Evolutionary conservation across 2,329 filamentous ascomycete species (phyloP).

Genomic region (Hirsutella minnesotensis): DNA sequence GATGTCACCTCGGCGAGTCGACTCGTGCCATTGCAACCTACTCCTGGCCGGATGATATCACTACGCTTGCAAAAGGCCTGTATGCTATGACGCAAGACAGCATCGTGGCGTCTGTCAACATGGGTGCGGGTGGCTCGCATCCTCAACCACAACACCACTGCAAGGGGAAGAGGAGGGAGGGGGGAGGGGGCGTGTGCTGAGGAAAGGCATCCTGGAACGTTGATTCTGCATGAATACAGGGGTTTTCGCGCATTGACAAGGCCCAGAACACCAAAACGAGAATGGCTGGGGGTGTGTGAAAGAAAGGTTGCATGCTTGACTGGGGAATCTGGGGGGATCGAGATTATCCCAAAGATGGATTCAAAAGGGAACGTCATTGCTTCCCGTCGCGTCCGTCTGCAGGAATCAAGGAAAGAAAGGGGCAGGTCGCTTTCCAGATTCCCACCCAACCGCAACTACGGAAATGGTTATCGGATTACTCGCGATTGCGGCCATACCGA

Average conservation of each 20-base stretch:
- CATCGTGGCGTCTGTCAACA: neutral
- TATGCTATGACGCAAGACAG: neutral
- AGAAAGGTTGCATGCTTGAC: neutral
- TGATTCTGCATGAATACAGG: neutral
- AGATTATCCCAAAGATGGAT: neutral
- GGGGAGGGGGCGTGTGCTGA: neutral
- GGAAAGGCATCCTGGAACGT: neutral
- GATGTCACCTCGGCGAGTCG: neutral
- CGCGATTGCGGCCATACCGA: slow-evolving; percentile 38
- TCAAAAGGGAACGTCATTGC: neutral
- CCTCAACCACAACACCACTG: neutral
- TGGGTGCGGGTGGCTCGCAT: neutral
- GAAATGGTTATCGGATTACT: slow-evolving; percentile 40
- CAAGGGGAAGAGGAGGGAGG: neutral
- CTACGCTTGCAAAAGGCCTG: neutral
- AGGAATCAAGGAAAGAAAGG: neutral
- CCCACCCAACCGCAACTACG: slow-evolving; percentile 6
- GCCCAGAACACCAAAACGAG: neutral
- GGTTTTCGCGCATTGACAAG: neutral
- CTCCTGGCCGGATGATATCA: neutral
- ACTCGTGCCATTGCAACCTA: neutral
- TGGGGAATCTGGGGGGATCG: neutral
- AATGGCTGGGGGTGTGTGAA: neutral
- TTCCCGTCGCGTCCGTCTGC: neutral
- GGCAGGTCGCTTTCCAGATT: neutral